These are phyloP conservation scores for Candida lessepsii DNA, from an alignment of 805 yeast species.

Conservation along the genomic window DNA sequence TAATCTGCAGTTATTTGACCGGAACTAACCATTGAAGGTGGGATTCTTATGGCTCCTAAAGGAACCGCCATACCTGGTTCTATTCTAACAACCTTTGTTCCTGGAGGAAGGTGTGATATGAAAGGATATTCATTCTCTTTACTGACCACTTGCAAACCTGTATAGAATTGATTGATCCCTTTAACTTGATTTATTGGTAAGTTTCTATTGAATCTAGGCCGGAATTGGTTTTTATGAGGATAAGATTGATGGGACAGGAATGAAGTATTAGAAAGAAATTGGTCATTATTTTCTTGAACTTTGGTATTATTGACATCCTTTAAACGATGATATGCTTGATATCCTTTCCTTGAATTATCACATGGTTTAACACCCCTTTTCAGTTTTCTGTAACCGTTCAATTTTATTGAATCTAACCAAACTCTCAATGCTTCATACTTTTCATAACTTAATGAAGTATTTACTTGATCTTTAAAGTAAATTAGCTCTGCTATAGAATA, in stretches of 20 bases:
- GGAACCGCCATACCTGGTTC: slow-evolving; percentile 29
- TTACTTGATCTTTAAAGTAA: not conserved
- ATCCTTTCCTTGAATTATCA: too few relatives aligned
- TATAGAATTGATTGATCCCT: slow-evolving; percentile 3
- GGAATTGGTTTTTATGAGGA: too few relatives aligned
- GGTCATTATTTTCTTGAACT: too few relatives aligned
- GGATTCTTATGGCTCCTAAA: slow-evolving; percentile 21
- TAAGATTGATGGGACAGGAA: too few relatives aligned
- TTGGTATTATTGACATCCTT: too few relatives aligned
- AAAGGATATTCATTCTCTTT: slow-evolving; percentile 2
- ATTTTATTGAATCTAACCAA: too few relatives aligned
- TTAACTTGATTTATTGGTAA: not conserved
- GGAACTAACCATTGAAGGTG: slow-evolving; percentile 1
- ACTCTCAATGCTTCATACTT: not conserved
- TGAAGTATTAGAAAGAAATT: too few relatives aligned
- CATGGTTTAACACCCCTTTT: too few relatives aligned
- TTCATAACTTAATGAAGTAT: not conserved
- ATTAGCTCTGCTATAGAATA: slow-evolving; percentile 4
- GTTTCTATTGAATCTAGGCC: not conserved
- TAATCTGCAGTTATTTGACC: not conserved
- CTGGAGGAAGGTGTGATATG: slow-evolving; percentile 10
- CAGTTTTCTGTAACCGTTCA: too few relatives aligned
- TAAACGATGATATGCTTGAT: too few relatives aligned
- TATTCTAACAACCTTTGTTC: slow-evolving; percentile 17
- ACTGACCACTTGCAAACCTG: slow-evolving; percentile 2